A percentile compares a stretch with the other conserved stretches of the same genome.
Evolutionary conservation across 306 rosid species (phyloP).

Genomic region (Inga laurina): DNA sequence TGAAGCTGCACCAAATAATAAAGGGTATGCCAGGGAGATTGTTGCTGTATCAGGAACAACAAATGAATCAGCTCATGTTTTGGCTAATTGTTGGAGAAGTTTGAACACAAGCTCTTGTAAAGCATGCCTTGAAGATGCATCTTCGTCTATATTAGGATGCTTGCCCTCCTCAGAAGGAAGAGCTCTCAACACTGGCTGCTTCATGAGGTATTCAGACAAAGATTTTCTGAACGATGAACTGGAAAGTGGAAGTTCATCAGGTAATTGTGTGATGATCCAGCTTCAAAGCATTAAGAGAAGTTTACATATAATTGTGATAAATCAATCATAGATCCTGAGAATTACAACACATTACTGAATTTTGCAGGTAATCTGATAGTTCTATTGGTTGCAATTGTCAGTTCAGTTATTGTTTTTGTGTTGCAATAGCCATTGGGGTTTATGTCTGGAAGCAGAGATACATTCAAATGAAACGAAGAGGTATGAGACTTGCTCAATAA

Average conservation of each 20-base stretch:
- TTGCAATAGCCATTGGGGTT: conserved; percentile 51
- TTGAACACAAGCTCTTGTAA: conserved; percentile 68
- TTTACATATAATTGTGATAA: not conserved
- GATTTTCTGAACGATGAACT: conserved; percentile 71
- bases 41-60: conserved; percentile 38
- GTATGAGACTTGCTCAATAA: conserved; percentile 33
- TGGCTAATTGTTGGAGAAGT: conserved; percentile 86
- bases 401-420: conserved; percentile 64
- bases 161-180: conserved; percentile 85
- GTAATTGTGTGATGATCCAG: conserved; percentile 38
- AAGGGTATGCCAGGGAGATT: conserved; percentile 57
- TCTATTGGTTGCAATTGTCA: conserved; percentile 58
- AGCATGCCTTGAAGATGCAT: conserved; percentile 75
- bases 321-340: conserved; percentile 29
- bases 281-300: conserved; percentile 4
- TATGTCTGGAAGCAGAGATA: conserved; percentile 77
- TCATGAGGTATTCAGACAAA: conserved; percentile 81
- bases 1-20: conserved; percentile 43
- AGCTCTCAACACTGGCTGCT: conserved; percentile 81
- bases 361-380: conserved; percentile 60
- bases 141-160: conserved; percentile 59
- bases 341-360: conserved; percentile 10
- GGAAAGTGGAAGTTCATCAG: conserved; percentile 51
- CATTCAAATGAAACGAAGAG: conserved; percentile 83
- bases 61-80: conserved; percentile 63